phyloP scores from a whole-genome alignment of 768 basidiomycete genomes.

The Serendipita indica region DNA sequence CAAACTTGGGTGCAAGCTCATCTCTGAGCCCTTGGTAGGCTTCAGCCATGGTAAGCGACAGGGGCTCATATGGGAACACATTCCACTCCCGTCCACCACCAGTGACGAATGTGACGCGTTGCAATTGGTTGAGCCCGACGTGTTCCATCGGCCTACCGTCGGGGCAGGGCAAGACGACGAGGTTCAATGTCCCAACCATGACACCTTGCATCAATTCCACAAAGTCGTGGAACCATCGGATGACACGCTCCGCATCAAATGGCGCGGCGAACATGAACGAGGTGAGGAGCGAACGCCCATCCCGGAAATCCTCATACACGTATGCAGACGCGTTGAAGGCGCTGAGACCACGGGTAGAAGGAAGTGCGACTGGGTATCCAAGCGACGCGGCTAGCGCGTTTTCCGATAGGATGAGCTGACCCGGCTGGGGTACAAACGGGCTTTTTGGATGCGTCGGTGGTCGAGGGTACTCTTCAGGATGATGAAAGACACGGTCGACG shows the following conservation, averaged over 20 bases:
- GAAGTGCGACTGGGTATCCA: slow-evolving; percentile 1
- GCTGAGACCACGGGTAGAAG: not conserved
- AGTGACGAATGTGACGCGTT: not conserved
- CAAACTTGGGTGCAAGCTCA: not conserved
- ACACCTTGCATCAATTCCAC: slow-evolving; percentile 1
- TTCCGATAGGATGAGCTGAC: not conserved
- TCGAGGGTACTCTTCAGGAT: slow-evolving; percentile 5
- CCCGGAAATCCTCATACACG: slow-evolving; percentile 2
- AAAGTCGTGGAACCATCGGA: slow-evolving; percentile 7
- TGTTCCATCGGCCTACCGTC: not conserved
- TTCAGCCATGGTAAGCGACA: not conserved
- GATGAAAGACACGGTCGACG: slow-evolving; percentile 6
- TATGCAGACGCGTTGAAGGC: slow-evolving; percentile 1
- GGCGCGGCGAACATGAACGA: slow-evolving; percentile 9
- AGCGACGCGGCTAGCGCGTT: slow-evolving; percentile 1
- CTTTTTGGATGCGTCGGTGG: not conserved
- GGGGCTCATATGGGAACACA: not conserved
- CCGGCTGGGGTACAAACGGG: not conserved
- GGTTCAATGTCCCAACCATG: not conserved
- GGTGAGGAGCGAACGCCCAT: slow-evolving; percentile 2
- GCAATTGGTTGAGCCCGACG: not conserved
- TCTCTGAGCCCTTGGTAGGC: not conserved
- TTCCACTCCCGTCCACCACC: not conserved
- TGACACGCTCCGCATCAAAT: not conserved
- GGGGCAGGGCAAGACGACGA: slow-evolving; percentile 3